Evolutionary conservation across 768 basidiomycete genomes (phyloP).

Genomic region (Suillus sp.): DNA sequence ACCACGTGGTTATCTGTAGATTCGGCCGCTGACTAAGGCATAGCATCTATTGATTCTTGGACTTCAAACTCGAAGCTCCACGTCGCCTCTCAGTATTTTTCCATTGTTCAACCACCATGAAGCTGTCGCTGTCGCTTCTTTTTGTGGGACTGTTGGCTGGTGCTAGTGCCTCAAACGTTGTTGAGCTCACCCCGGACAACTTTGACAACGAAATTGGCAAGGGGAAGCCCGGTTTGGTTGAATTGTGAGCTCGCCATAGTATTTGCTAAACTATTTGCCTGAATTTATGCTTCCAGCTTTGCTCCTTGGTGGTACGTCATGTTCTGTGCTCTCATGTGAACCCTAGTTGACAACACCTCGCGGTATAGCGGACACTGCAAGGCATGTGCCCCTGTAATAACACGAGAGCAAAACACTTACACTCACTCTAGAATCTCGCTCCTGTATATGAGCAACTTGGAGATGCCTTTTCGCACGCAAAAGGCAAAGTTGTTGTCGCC

Average conservation of each 20-base stretch:
- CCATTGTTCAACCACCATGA: constrained; percentile 48
- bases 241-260: constrained; percentile 66
- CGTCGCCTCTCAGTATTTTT: constrained; percentile 28
- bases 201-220: constrained; percentile 77
- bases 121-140: constrained; percentile 55
- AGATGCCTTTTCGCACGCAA: constrained; percentile 77
- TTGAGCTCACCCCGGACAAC: constrained; percentile 74
- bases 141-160: constrained; percentile 56
- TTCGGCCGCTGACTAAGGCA: constrained; percentile 15
- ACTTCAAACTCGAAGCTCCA: constrained; percentile 24
- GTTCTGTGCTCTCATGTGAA: constrained; percentile 5
- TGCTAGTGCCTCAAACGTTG: constrained; percentile 76
- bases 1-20: constrained; percentile 15
- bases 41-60: neutral
- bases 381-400: constrained; percentile 41
- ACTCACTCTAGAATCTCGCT: constrained; percentile 69
- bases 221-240: constrained; percentile 83
- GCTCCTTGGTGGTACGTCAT: constrained; percentile 83
- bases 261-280: constrained; percentile 12
- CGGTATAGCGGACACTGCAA: constrained; percentile 80
- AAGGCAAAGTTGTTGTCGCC: constrained; percentile 84
- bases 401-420: constrained; percentile 4
- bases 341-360: neutral
- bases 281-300: constrained; percentile 48
- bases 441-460: constrained; percentile 88